Evolutionary conservation across 306 rosid species (phyloP).

Genomic region (Delonix regia): DNA sequence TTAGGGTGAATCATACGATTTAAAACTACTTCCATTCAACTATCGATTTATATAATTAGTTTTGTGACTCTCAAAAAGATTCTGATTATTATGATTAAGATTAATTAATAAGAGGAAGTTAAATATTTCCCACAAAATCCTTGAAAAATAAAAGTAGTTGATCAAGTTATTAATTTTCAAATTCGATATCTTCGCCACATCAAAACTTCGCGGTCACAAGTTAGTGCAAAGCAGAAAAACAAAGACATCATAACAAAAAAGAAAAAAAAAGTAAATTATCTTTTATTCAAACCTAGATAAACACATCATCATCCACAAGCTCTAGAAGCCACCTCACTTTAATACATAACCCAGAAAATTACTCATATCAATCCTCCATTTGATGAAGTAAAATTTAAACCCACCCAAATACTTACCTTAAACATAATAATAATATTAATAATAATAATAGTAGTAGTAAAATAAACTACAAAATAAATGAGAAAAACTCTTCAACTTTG

Average conservation of each 20-base stretch:
- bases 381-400: conserved; percentile 10
- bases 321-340: conserved; percentile 30
- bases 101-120: too few relatives aligned
- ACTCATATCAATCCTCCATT: conserved; percentile 33
- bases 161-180: not conserved
- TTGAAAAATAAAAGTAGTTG: not conserved
- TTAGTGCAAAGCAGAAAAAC: not conserved
- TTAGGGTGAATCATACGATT: too few relatives aligned
- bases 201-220: not conserved
- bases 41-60: too few relatives aligned
- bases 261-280: conserved; percentile 21
- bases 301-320: conserved; percentile 47
- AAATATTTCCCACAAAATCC: not conserved
- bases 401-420: conserved; percentile 38
- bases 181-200: not conserved
- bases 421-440: conserved; percentile 15
- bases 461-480: conserved; percentile 27
- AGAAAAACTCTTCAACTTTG: conserved; percentile 47
- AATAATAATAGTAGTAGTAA: not conserved
- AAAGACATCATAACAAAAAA: not conserved
- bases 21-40: too few relatives aligned
- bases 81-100: too few relatives aligned
- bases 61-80: too few relatives aligned
- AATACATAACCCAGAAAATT: conserved; percentile 1
- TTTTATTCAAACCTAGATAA: conserved; percentile 59